Conservation (phyloP, 306 rosid genomes). For the Acacia confusa region DNA sequence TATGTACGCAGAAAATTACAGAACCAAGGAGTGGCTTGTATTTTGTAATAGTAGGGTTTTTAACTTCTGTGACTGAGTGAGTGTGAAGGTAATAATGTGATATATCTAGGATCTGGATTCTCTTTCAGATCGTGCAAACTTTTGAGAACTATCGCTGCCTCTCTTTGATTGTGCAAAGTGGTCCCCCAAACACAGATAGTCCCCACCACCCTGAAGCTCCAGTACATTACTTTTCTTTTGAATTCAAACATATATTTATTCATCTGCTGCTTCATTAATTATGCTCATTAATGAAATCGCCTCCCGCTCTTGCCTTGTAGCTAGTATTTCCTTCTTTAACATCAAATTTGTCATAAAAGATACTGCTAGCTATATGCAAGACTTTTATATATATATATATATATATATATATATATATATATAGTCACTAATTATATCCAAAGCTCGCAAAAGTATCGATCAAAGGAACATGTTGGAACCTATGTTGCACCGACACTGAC, state of each 20-base stretch:
- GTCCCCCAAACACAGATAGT: neutral
- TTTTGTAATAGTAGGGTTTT: neutral
- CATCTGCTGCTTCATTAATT: neutral
- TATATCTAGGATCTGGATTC: neutral
- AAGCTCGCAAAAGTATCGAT: neutral
- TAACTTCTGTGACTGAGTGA: neutral
- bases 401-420: no score
- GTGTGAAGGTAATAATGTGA: neutral
- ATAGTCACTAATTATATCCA: neutral
- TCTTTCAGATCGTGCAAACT: neutral
- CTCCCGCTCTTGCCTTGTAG: neutral
- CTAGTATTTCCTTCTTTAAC: neutral
- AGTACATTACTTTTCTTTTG: neutral
- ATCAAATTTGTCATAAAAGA: neutral
- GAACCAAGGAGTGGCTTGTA: neutral
- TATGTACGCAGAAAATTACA: neutral
- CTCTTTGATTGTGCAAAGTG: constrained; percentile 1
- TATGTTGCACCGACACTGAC: no score
- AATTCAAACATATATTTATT: neutral
- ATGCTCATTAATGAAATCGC: neutral
- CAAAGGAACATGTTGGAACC: neutral
- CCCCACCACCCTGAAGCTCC: neutral
- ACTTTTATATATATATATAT: no score
- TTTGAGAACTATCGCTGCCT: neutral
- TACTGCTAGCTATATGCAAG: neutral